These are phyloP conservation scores for Mycena rosella DNA, from an alignment of 768 basidiomycete genomes.

Conservation along the genomic window DNA sequence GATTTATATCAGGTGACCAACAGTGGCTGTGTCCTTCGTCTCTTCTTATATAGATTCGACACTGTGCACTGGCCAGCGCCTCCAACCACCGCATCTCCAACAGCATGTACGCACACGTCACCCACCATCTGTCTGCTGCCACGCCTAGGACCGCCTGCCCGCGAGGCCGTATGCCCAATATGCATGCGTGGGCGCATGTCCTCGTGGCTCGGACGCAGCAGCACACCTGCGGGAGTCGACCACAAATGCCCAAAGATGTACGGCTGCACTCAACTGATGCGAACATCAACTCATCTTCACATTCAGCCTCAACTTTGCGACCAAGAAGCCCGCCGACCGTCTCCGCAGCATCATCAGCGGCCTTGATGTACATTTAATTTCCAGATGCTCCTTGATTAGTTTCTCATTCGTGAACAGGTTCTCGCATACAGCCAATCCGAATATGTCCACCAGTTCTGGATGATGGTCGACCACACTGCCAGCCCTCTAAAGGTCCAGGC, in stretches of 20 bases:
- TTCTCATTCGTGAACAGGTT: slow-evolving; percentile 41
- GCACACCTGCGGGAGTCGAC: too few species aligned
- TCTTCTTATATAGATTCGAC: too few species aligned
- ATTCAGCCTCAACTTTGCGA: slow-evolving; percentile 67
- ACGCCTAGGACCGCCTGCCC: too few species aligned
- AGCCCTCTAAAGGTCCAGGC: slow-evolving; percentile 56
- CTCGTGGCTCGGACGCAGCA: too few species aligned
- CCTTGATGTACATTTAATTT: slow-evolving; percentile 56
- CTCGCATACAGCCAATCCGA: slow-evolving; percentile 57
- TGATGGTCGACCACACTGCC: slow-evolving; percentile 51
- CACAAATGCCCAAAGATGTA: slow-evolving; percentile 72
- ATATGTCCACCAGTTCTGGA: slow-evolving; percentile 58
- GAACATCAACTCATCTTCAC: not conserved
- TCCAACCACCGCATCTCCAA: too few species aligned
- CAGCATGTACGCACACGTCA: too few species aligned
- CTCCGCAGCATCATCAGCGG: slow-evolving; percentile 68
- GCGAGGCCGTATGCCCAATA: too few species aligned
- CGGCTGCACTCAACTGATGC: slow-evolving; percentile 44
- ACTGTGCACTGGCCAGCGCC: too few species aligned
- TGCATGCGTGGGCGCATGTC: too few species aligned
- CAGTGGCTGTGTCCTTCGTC: too few species aligned
- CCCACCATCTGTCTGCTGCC: too few species aligned
- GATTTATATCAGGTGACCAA: too few species aligned
- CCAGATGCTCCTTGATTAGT: not conserved
- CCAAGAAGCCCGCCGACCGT: slow-evolving; percentile 70